Base-by-base conservation (phyloP, 2,329 filamentous ascomycete species). In the Microdochium nivale region DNA sequence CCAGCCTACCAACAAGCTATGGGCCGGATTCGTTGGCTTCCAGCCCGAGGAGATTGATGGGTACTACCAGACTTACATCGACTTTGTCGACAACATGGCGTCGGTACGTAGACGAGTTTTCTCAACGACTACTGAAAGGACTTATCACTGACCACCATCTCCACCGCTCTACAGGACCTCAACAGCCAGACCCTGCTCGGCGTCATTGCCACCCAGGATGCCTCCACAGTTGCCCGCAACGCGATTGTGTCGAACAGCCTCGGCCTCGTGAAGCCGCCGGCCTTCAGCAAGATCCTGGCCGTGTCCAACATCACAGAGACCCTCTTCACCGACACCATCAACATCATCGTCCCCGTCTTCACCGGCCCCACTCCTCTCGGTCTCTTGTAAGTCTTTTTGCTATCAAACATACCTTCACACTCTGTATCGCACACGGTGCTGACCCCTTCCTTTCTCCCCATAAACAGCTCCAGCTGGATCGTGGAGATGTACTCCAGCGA, bases 21-120 rank as follows among this genome's bases (percentile, higher is more conserved):
- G 67, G 1, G 69, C 69, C 25, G 68, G 69, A 21, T 66, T 66
- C 51, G 67, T 66, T 1, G 71, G 65, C 51, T 62, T 68, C 48
- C 48, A 47, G 27, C 44, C 51, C 3, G 49, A 52, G 8, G 44
- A 53, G 23, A 52, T 51, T 21, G 50, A 56, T 9, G 53, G 48
- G 23, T 51, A 50, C 47, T 52, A 65, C 62, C 3, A 65, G 57
- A 57, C 55, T 4, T 54, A 54, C 3, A 33, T 59, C 9, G 49
- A 51, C 25, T 58, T 59, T 19, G 54, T 47, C 19, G 55, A 58
- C 47, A 51, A 52, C 49, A 51, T 53, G n/a, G 48, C 43, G 23
- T 47, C 46, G 14, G 46, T 47, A 30, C 3, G 46, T 30, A 11
- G 21, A 11, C n/a, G 19, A 8, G 14, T 14, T 19, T 14, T 19